Evolutionary conservation across 768 basidiomycete genomes (phyloP).

Genomic region (Boletus subparvulus): DNA sequence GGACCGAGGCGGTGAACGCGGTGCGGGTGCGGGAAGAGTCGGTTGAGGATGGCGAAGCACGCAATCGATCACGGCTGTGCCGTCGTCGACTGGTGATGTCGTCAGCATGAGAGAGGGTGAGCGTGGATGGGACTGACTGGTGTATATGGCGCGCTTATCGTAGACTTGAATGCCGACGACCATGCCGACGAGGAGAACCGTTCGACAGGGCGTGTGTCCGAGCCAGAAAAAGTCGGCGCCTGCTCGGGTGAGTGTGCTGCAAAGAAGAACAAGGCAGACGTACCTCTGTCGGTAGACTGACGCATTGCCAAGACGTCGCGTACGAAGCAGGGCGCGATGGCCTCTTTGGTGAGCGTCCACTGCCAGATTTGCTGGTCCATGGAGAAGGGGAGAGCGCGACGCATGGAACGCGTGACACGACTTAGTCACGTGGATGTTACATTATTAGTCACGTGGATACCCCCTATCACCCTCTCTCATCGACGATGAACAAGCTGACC

Average conservation of each 20-base stretch:
- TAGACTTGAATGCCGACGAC: conserved; percentile 61
- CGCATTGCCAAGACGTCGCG: conserved; percentile 52
- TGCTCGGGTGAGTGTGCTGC: conserved; percentile 18
- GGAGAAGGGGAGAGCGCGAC: background rate
- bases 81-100: conserved; percentile 63
- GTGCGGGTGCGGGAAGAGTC: conserved; percentile 16
- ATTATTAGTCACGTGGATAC: background rate
- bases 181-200: conserved; percentile 58
- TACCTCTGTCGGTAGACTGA: conserved; percentile 35
- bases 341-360: conserved; percentile 59
- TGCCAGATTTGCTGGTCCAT: conserved; percentile 32
- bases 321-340: conserved; percentile 55
- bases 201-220: conserved; percentile 68
- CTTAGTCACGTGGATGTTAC: conserved; percentile 4
- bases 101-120: background rate
- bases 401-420: conserved; percentile 8
- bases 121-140: conserved; percentile 36
- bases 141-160: conserved; percentile 61
- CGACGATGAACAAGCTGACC: conserved; percentile 13
- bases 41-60: conserved; percentile 42
- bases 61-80: conserved; percentile 73
- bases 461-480: background rate
- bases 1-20: conserved; percentile 8
- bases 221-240: conserved; percentile 69
- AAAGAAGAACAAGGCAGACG: background rate